Evolutionary conservation across 306 rosid genomes (phyloP).

Genomic region (Fagus crenata): DNA sequence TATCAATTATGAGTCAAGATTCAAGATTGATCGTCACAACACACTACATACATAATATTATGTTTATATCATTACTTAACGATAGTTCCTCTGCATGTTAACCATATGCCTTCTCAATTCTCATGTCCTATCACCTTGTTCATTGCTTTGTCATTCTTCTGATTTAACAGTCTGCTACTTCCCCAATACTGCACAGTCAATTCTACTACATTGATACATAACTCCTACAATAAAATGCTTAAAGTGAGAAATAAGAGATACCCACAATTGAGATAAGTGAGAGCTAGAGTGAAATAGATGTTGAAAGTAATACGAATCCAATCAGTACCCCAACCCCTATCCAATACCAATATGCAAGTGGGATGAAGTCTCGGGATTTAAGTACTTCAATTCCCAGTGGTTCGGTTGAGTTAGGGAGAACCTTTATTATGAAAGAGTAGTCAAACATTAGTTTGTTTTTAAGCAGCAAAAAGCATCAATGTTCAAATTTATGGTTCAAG

Average conservation of each 20-base stretch:
- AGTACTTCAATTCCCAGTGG: slow-evolving; percentile 47
- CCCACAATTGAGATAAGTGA: slow-evolving; percentile 48
- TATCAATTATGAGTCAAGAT: no score
- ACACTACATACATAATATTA: no score
- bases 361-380: slow-evolving; percentile 45
- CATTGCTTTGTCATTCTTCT: slow-evolving; percentile 28
- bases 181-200: slow-evolving; percentile 34
- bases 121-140: no score
- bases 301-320: slow-evolving; percentile 41
- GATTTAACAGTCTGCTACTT: slow-evolving; percentile 30
- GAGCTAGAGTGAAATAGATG: slow-evolving; percentile 36
- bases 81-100: no score
- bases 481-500: slow-evolving; percentile 16
- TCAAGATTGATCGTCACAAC: no score
- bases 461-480: slow-evolving; percentile 7
- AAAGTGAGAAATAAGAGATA: slow-evolving; percentile 19
- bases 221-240: background rate
- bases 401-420: slow-evolving; percentile 22
- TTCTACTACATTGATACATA: background rate
- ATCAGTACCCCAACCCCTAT: slow-evolving; percentile 46
- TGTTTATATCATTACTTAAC: no score
- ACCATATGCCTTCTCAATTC: no score
- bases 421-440: slow-evolving; percentile 25
- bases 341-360: slow-evolving; percentile 57
- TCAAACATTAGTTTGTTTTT: background rate